Conservation (phyloP, 1,284 basidiomycete genomes). For the Boletus semigastroideus region DNA sequence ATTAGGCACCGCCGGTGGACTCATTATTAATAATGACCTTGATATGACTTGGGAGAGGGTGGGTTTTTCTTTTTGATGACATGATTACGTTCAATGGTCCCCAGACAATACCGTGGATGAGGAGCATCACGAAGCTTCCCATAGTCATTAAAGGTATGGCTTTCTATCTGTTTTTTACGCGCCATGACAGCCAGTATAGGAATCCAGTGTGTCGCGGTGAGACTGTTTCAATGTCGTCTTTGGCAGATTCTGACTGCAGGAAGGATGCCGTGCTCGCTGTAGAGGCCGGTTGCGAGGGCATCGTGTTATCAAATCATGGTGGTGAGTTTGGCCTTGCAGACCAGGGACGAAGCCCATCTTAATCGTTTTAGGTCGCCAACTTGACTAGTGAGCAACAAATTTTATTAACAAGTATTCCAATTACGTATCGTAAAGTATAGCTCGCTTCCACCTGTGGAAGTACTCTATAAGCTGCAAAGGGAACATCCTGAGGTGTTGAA, state of each 20-base stretch:
- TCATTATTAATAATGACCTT: slow-evolving; percentile 61
- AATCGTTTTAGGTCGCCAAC: slow-evolving; percentile 61
- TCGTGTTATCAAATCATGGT: slow-evolving; percentile 90
- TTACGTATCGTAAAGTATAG: slow-evolving; percentile 31
- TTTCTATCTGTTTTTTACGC: neutral
- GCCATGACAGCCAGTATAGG: slow-evolving; percentile 38
- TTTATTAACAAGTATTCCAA: neutral
- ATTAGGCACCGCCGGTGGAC: slow-evolving; percentile 64
- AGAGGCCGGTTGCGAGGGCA: slow-evolving; percentile 85
- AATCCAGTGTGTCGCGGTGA: slow-evolving; percentile 73
- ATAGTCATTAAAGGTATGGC: slow-evolving; percentile 77
- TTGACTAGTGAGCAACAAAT: slow-evolving; percentile 62
- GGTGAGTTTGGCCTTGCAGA: slow-evolving; percentile 48
- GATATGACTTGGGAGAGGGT: slow-evolving; percentile 76
- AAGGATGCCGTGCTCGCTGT: slow-evolving; percentile 84
- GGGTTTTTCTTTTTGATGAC: slow-evolving; percentile 3
- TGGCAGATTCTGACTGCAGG: slow-evolving; percentile 8
- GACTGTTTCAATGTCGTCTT: neutral
- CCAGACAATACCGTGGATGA: slow-evolving; percentile 78
- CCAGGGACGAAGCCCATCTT: slow-evolving; percentile 4
- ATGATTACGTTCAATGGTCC: neutral
- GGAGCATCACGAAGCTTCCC: slow-evolving; percentile 73
- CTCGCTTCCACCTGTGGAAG: slow-evolving; percentile 71
- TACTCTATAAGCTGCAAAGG: slow-evolving; percentile 71
- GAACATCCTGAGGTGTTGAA: slow-evolving; percentile 76